Percentiles rank a stretch among this genome's conserved stretches.
Evolutionary conservation across 306 rosid genomes (phyloP).

Genomic region (apple (Malus domestica)): ASM211411v1 NC_041801.1:9845001-9845500

Average conservation of each 20-base stretch:
- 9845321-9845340: slow-evolving; percentile 16
- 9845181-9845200: not conserved
- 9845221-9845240: not conserved
- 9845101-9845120: slow-evolving; percentile 1
- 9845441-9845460: slow-evolving; percentile 30
- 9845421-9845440: not conserved
- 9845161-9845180: slow-evolving; percentile 6
- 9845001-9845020: slow-evolving; percentile 3
- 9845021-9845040: slow-evolving; percentile 31
- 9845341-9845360: slow-evolving; percentile 4
- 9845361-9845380: slow-evolving; percentile 5
- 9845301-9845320: not conserved
- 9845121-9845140: not conserved
- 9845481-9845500: slow-evolving; percentile 17
- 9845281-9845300: not conserved
- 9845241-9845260: not conserved
- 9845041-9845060: slow-evolving; percentile 13
- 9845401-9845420: not conserved
- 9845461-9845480: not conserved
- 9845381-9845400: slow-evolving; percentile 1
- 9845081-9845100: slow-evolving; percentile 16
- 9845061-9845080: slow-evolving; percentile 29
- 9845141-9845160: not conserved
- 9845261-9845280: slow-evolving; percentile 49
- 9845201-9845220: not conserved